phyloP scores from a whole-genome alignment of 1,284 basidiomycete species.

The Pseudozyma thailandica region DNA sequence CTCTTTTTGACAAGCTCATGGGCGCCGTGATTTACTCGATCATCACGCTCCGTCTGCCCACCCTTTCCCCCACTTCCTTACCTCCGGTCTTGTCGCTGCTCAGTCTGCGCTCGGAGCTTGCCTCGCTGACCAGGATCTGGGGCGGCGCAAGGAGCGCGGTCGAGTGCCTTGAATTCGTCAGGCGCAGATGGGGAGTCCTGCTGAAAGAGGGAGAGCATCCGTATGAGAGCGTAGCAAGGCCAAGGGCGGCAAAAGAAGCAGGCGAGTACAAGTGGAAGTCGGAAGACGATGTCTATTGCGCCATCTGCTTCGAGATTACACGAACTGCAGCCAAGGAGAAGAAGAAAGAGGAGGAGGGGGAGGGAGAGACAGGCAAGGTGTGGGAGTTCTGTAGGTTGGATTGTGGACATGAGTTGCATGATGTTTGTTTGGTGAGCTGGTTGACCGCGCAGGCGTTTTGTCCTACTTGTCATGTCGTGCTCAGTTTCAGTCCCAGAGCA shows the following conservation, averaged over 20 bases:
- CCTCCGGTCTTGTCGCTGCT: slow-evolving; percentile 51
- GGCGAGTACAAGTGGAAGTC: slow-evolving; percentile 49
- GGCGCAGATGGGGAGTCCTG: slow-evolving; percentile 45
- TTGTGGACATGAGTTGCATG: slow-evolving; percentile 55
- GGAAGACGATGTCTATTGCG: slow-evolving; percentile 44
- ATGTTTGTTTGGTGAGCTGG: slow-evolving; percentile 52
- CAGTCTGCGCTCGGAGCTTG: slow-evolving; percentile 45
- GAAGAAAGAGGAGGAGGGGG: neutral
- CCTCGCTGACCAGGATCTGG: slow-evolving; percentile 44
- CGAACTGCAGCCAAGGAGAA: slow-evolving; percentile 3
- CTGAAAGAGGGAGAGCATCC: slow-evolving; percentile 26
- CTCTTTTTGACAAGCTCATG: slow-evolving; percentile 44
- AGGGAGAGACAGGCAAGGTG: slow-evolving; percentile 1
- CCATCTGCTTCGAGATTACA: slow-evolving; percentile 54
- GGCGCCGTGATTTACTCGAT: slow-evolving; percentile 46
- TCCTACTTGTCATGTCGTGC: slow-evolving; percentile 51
- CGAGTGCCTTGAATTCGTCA: slow-evolving; percentile 56
- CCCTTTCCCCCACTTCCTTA: slow-evolving; percentile 50
- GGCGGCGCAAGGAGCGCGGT: slow-evolving; percentile 35
- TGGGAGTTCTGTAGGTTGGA: slow-evolving; percentile 43
- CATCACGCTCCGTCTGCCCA: slow-evolving; percentile 48
- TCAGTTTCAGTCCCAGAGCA: slow-evolving; percentile 40
- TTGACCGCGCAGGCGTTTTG: slow-evolving; percentile 54
- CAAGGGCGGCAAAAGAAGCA: slow-evolving; percentile 24
- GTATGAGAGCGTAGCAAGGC: slow-evolving; percentile 17